Base-by-base conservation (phyloP, 129 eudicot genomes). In the Smallanthus sonchifolius region DNA sequence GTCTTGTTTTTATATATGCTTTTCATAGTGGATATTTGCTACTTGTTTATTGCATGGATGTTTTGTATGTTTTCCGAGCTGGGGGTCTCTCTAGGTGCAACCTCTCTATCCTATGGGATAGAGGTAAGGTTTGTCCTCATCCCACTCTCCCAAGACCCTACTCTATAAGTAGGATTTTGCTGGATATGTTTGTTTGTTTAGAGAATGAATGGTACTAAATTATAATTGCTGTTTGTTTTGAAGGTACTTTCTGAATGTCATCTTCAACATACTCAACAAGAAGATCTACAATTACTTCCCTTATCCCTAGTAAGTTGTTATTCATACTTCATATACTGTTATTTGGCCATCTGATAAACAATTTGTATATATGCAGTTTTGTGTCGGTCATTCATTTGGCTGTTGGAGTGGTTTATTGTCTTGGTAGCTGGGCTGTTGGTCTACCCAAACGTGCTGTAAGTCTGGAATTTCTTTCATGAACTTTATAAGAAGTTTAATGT, bases 271-370 rank as follows among this genome's bases (percentile, higher is more conserved):
- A 37, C 91, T 94, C 42, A 94, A 94, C 90, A 94, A 94, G 93
- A 90, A 94, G 70, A 94, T 94, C 86, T 94, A 94, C 96, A 94
- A 94, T 55, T 94, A 94, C 89, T 94, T 94, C 81, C 99, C 99
- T 3, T 91, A 94, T 83, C 99, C 99, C 42, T 94, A 94, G 99
- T 94, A 94, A 86, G 99, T 71, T 70, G 7, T 28, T 42, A 7
- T 15, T 65, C 30, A 30, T 65, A 28, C 47, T 40, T 56, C 36
- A 38, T 34, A 28, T 13, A 39, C 8, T 35, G 10, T 34, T 32
- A 2, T 14, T 10, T 47, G 47, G 74, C 5, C 56, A 52, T 54
- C 2, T 16, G 57, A 39, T 54, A 39, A 51, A 28, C 72, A 35
- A 64, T 30, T 49, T 16, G 49, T 74, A 62, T 62, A 4, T 69